phyloP scores from a whole-genome alignment of 345 rosid species.

The Cardamine chenopodiifolia region DNA sequence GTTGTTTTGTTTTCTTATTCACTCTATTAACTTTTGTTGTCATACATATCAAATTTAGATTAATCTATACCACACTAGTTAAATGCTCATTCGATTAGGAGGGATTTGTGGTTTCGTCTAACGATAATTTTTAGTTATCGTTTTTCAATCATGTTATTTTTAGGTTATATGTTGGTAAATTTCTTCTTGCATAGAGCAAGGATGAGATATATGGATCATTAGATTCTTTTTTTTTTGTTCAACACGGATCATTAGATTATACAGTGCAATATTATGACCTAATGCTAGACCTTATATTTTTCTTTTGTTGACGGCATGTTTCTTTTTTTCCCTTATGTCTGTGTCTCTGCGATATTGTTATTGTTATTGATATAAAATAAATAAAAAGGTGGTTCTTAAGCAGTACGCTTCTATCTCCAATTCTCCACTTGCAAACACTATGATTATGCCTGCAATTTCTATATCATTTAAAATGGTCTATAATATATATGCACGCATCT shows the following conservation, averaged over 20 bases:
- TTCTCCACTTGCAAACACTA: constrained; percentile 40
- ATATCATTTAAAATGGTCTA: constrained; percentile 30
- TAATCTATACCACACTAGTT: background rate
- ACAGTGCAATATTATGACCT: constrained; percentile 26
- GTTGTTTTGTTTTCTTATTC: background rate
- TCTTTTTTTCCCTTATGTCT: background rate
- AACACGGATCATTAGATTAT: constrained; percentile 21
- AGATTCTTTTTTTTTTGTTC: too few species aligned
- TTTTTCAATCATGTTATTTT: background rate
- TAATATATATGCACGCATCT: constrained; percentile 15
- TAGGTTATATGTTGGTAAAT: background rate
- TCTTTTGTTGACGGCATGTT: background rate
- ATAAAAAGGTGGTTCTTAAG: constrained; percentile 37
- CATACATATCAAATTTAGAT: background rate
- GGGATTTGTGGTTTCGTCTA: background rate
- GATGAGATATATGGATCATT: constrained; percentile 22
- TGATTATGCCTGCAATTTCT: constrained; percentile 36
- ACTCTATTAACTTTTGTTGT: background rate
- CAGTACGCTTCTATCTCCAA: constrained; percentile 37
- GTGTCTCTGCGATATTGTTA: constrained; percentile 1
- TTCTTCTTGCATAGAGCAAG: background rate
- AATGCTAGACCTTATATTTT: constrained; percentile 24
- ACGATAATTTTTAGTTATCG: too few species aligned
- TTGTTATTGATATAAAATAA: background rate
- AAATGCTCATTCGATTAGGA: background rate